A percentile compares a stretch with the other conserved stretches of the same genome.
Evolutionary conservation across 345 rosid genomes (phyloP).

Genomic region (Ceriops zippeliana): DNA sequence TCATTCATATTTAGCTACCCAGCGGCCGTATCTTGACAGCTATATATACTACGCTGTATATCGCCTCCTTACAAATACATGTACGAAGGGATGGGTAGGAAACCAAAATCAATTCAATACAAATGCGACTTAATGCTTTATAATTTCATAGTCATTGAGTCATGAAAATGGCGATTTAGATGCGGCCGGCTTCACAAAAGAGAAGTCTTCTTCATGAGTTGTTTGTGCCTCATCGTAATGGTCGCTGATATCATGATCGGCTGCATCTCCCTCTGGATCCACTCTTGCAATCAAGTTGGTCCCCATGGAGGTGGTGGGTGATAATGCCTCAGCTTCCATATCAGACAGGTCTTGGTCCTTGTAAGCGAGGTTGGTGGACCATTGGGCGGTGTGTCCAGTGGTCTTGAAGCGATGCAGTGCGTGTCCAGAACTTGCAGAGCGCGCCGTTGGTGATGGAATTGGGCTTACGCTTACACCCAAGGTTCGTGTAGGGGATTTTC

Average conservation of each 20-base stretch:
- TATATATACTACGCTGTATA: too few relatives aligned
- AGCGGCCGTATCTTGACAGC: background rate
- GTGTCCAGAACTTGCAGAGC: constrained; percentile 24
- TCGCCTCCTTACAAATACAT: background rate
- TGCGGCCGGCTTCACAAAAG: constrained; percentile 52
- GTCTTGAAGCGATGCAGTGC: constrained; percentile 67
- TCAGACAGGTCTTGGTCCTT: constrained; percentile 58
- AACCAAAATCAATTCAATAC: too few relatives aligned
- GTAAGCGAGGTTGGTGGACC: constrained; percentile 20
- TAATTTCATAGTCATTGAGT: background rate
- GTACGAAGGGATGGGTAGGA: background rate
- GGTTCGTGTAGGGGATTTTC: constrained; percentile 45
- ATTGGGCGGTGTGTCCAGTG: constrained; percentile 65
- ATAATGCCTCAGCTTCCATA: constrained; percentile 53
- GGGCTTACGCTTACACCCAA: constrained; percentile 53
- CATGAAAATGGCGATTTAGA: constrained; percentile 25
- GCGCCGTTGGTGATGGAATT: constrained; percentile 26
- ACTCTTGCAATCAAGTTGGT: constrained; percentile 34
- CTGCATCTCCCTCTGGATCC: constrained; percentile 18
- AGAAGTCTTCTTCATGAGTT: constrained; percentile 52
- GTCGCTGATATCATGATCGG: constrained; percentile 25
- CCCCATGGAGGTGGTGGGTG: constrained; percentile 38
- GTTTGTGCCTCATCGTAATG: constrained; percentile 25
- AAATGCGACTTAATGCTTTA: too few relatives aligned
- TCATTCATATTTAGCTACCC: too few relatives aligned